Conservation (phyloP, 352 stramenopile species). For the Phytophthora tubulina region DNA sequence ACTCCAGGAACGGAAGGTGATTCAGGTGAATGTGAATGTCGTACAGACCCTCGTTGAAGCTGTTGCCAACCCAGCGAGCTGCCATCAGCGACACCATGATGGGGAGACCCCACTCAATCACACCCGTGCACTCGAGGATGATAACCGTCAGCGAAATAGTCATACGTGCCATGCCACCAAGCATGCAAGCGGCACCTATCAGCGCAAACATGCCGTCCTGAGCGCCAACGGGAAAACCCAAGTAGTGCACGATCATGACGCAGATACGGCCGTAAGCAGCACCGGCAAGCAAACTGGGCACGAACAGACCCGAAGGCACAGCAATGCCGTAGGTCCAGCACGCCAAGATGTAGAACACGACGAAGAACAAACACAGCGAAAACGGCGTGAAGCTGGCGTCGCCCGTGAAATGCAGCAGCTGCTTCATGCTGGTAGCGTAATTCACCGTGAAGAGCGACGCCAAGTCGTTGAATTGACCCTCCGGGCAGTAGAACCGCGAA, state of each 20-base stretch:
- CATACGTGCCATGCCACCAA: conserved; percentile 98
- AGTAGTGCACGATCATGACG: conserved; percentile 70
- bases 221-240: conserved; percentile 72
- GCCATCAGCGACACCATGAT: conserved; percentile 99
- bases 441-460: conserved; percentile 97
- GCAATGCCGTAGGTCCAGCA: conserved; percentile 97
- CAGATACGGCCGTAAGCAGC: conserved; percentile 94
- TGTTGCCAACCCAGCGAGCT: conserved; percentile 96
- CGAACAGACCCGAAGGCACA: conserved; percentile 97
- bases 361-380: conserved; percentile 97
- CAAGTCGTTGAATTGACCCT: conserved; percentile 98
- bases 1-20: conserved; percentile 97
- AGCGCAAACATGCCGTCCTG: conserved; percentile 96
- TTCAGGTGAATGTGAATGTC: conserved; percentile 99
- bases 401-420: conserved; percentile 97
- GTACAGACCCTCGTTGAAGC: conserved; percentile 99
- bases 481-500: conserved; percentile 94
- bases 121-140: conserved; percentile 98
- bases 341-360: conserved; percentile 93
- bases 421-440: conserved; percentile 95
- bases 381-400: conserved; percentile 92
- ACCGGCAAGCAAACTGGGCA: conserved; percentile 95
- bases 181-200: conserved; percentile 95
- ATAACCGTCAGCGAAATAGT: conserved; percentile 99
- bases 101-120: conserved; percentile 98